These are phyloP conservation scores for Colletotrichum somersetense DNA, from an alignment of 2,329 filamentous ascomycete species.

Conservation along the genomic window DNA sequence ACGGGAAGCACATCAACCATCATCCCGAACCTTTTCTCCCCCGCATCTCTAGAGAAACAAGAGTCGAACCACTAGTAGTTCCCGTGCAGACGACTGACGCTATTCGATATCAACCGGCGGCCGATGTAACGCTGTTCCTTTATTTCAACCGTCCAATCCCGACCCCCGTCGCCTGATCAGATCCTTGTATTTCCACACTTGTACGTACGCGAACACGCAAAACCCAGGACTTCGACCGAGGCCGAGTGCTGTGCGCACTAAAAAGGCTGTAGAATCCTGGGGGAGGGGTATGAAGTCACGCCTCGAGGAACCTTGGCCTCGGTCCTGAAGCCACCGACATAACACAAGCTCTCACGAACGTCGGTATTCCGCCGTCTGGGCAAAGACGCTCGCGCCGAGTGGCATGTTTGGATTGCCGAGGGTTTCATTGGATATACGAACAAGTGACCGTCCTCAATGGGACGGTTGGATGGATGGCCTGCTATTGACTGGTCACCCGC, in stretches of 20 bases:
- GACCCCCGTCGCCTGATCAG: too few relatives aligned
- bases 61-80: slow-evolving; percentile 11
- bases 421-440: not conserved
- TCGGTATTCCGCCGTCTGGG: slow-evolving; percentile 19
- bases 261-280: not conserved
- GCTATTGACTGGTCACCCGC: not conserved
- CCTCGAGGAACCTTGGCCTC: slow-evolving; percentile 8
- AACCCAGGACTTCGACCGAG: slow-evolving; percentile 19
- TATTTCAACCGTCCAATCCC: slow-evolving; percentile 17
- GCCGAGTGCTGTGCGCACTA: not conserved
- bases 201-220: slow-evolving; percentile 1
- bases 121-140: slow-evolving; percentile 34
- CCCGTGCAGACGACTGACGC: not conserved
- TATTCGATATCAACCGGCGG: slow-evolving; percentile 17
- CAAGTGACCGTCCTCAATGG: not conserved
- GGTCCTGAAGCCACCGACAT: slow-evolving; percentile 39
- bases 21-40: slow-evolving; percentile 8
- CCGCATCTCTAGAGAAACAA: slow-evolving; percentile 4
- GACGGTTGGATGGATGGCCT: not conserved
- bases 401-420: not conserved
- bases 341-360: slow-evolving; percentile 21
- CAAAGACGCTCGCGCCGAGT: not conserved
- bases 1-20: not conserved
- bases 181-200: slow-evolving; percentile 6
- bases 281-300: not conserved